A percentile compares a stretch with the other conserved stretches of the same genome.
Conservation (phyloP, 2,329 filamentous ascomycete genomes). For the Colletotrichum nymphaeae region DNA sequence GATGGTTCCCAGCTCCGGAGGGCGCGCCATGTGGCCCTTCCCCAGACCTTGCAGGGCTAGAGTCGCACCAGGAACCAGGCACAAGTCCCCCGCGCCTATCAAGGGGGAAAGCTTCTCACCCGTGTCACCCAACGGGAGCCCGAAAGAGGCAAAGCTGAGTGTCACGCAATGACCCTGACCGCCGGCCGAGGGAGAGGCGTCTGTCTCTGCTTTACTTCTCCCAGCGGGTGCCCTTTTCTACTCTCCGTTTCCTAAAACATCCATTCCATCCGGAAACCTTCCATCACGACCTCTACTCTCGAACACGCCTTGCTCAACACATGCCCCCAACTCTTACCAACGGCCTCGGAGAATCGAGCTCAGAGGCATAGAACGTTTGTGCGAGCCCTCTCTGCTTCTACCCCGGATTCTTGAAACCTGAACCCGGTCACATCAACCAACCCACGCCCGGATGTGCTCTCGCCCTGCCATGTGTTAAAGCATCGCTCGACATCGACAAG, state of each 20-base stretch:
- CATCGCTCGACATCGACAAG: slow-evolving; percentile 13
- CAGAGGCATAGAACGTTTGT: slow-evolving; percentile 17
- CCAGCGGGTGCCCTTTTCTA: neutral
- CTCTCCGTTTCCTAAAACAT: slow-evolving; percentile 5
- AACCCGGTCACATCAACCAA: neutral
- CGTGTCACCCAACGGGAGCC: neutral
- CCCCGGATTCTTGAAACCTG: slow-evolving; percentile 29
- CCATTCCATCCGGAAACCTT: slow-evolving; percentile 6
- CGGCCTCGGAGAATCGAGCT: neutral
- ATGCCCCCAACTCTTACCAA: slow-evolving; percentile 3
- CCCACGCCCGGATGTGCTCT: slow-evolving; percentile 11
- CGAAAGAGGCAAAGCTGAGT: neutral
- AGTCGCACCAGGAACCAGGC: slow-evolving; percentile 17
- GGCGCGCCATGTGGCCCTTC: slow-evolving; percentile 5
- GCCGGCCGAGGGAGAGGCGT: neutral
- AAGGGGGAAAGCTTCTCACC: neutral
- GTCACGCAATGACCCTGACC: slow-evolving; percentile 25
- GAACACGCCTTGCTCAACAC: slow-evolving; percentile 1
- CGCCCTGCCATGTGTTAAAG: slow-evolving; percentile 21
- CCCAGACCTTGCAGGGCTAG: neutral
- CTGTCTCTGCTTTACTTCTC: neutral
- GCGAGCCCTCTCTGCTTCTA: slow-evolving; percentile 19
- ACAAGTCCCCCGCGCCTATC: neutral
- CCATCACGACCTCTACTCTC: slow-evolving; percentile 2
- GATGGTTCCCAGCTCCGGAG: neutral